These are phyloP conservation scores for Sideroxylon spinosum DNA, from an alignment of 179 eudicot genomes.

Conservation along the genomic window DNA sequence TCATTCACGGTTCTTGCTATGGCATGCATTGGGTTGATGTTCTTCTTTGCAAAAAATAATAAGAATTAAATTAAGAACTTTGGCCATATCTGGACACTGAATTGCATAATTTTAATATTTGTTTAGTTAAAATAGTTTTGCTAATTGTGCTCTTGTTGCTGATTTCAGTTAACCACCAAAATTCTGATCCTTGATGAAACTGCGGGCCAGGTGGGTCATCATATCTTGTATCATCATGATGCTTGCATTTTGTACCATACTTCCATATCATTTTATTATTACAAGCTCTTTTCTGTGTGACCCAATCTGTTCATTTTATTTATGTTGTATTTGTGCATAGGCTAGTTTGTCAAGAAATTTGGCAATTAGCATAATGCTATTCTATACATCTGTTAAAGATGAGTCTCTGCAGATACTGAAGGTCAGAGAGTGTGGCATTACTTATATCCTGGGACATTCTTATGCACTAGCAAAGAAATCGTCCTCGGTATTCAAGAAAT, in stretches of 20 bases:
- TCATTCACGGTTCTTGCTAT: no score
- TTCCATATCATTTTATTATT: background rate
- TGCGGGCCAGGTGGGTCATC: slow-evolving; percentile 17
- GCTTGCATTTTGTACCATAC: background rate
- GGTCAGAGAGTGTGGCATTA: slow-evolving; percentile 60
- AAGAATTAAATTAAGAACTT: background rate
- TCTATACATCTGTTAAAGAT: slow-evolving; percentile 32
- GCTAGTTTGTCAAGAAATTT: slow-evolving; percentile 28
- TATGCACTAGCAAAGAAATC: slow-evolving; percentile 57
- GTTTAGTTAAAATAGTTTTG: background rate
- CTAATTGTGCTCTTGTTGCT: background rate
- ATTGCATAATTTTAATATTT: background rate
- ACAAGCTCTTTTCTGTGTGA: background rate
- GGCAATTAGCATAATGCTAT: slow-evolving; percentile 59
- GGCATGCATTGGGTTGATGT: no score
- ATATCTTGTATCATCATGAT: background rate
- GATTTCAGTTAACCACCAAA: slow-evolving; percentile 20
- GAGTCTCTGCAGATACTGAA: slow-evolving; percentile 40
- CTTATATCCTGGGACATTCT: slow-evolving; percentile 60
- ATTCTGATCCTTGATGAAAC: slow-evolving; percentile 2
- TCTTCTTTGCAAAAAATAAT: no score
- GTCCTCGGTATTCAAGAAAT: slow-evolving; percentile 40
- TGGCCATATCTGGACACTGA: background rate
- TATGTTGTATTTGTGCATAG: slow-evolving; percentile 29
- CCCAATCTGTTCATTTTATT: background rate